Evolutionary conservation across 164 flowering plant genomes (phyloP).

Genomic region (Paratinospora sagittata): DNA sequence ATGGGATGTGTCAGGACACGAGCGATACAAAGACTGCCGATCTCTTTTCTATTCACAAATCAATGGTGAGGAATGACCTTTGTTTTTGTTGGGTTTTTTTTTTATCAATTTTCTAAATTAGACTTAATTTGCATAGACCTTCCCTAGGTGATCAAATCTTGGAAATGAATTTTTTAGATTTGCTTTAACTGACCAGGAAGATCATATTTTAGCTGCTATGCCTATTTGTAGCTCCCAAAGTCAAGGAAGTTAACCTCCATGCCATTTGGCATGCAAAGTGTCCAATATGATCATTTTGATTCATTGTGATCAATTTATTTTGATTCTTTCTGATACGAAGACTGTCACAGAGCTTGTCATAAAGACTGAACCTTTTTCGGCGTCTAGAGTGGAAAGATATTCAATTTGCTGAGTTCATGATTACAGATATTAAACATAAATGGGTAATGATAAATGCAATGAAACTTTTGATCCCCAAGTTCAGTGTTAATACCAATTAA

Average conservation of each 20-base stretch:
- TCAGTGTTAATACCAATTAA: too few species aligned
- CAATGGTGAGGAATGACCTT: slow-evolving; percentile 50
- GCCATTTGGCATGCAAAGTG: background rate
- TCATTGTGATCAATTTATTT: too few species aligned
- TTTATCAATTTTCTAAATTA: background rate
- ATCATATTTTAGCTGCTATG: background rate
- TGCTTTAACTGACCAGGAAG: background rate
- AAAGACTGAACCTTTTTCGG: too few species aligned
- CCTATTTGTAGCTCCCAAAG: background rate
- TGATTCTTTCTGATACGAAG: too few species aligned
- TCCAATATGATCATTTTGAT: background rate
- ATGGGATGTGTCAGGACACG: slow-evolving; percentile 98
- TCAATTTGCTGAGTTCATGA: too few species aligned
- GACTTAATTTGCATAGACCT: background rate
- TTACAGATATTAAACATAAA: too few species aligned
- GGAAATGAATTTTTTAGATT: background rate
- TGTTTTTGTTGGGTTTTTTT: background rate
- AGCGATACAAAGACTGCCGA: slow-evolving; percentile 86
- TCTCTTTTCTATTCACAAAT: slow-evolving; percentile 92
- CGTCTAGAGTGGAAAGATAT: too few species aligned
- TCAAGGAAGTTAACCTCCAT: background rate
- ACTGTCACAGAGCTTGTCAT: background rate
- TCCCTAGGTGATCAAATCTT: background rate
- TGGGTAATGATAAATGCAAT: too few species aligned
- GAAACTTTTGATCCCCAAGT: too few species aligned